Evolutionary conservation across 2,329 filamentous ascomycete genomes (phyloP), one percentile per base, ranked within the genome.

Genomic region (Aquanectria penicillioides): DNA sequence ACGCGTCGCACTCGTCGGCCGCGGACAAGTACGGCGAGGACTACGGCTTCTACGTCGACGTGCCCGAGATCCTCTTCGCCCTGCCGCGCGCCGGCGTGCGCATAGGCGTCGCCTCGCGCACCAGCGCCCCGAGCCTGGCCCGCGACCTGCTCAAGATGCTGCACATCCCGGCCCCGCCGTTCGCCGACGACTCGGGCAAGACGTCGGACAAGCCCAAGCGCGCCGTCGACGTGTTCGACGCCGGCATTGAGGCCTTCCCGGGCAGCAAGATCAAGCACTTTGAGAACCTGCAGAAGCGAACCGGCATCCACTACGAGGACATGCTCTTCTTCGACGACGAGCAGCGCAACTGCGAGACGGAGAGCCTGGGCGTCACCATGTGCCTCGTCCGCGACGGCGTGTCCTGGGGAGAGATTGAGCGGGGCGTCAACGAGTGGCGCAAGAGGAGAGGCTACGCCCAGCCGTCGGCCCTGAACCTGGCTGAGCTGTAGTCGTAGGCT

Each of bases 311-410:
- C 6, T 97, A 87, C 70, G 85, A 90, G 63, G 92, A 97, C 43
- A 97, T 98, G 89, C 74, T 98, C 28, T 98, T 98, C 75, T 98
- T 98, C 66, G 94, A 98, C 68, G 94, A 98, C 69, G 94, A 98
- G 83, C 82, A 83, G 49, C 80, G 94, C 60, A 98, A 98, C 72
- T 82, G 86, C 57, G 93, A 97, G 72, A 94, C 97, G 1, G 87
- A 89, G 78, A 79, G 73, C 22, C 70, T 97, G 46, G 94, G 94
- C 0, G 90, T 97, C 3, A 91, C 90, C 0, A 97, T 98, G 86
- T 88, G 87, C 71, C 78, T 97, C 46, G 89, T 98, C 1, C 80
- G 85, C 54, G 89, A 97, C 73, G 94, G 94, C 0, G 87, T 97
- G 51, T 89, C 85, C 2, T 89, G 87, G 77, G 81, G 81, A 1